These are phyloP conservation scores for Epichloe uncinata DNA, from an alignment of 2,329 filamentous ascomycete genomes.

Conservation along the genomic window DNA sequence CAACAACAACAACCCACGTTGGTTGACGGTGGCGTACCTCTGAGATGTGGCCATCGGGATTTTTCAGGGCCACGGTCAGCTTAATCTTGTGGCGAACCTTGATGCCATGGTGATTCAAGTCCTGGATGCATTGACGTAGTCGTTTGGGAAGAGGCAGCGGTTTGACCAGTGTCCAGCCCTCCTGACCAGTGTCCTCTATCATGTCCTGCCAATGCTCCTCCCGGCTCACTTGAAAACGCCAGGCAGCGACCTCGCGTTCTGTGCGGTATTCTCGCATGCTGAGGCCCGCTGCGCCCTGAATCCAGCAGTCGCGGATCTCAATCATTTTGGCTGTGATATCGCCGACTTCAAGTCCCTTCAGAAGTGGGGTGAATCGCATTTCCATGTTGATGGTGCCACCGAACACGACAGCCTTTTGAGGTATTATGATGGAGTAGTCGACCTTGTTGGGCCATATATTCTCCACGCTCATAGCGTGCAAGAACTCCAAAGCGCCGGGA, in stretches of 20 bases:
- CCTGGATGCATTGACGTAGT: constrained; percentile 73
- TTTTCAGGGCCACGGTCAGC: constrained; percentile 79
- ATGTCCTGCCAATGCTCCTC: constrained; percentile 56
- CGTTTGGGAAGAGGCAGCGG: constrained; percentile 63
- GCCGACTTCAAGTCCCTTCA: constrained; percentile 82
- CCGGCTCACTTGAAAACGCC: constrained; percentile 40
- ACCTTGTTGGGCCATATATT: constrained; percentile 98
- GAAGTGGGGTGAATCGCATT: constrained; percentile 73
- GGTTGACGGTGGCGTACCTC: constrained; percentile 42
- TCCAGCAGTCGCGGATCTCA: constrained; percentile 59
- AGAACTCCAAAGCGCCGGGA: constrained; percentile 60
- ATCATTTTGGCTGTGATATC: constrained; percentile 68
- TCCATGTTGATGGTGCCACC: constrained; percentile 76
- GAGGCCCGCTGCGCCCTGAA: constrained; percentile 31
- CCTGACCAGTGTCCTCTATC: constrained; percentile 53
- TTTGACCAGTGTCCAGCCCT: constrained; percentile 50
- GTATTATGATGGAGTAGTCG: constrained; percentile 86
- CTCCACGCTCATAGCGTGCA: constrained; percentile 88
- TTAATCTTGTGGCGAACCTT: constrained; percentile 89
- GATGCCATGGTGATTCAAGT: constrained; percentile 78
- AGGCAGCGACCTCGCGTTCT: constrained; percentile 49
- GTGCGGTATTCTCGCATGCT: constrained; percentile 45
- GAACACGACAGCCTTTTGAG: constrained; percentile 88
- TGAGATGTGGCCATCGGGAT: constrained; percentile 88
- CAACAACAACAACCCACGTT: background rate